These are phyloP conservation scores for Hippophae tibetana DNA, from an alignment of 306 rosid species.

Conservation along the genomic window DNA sequence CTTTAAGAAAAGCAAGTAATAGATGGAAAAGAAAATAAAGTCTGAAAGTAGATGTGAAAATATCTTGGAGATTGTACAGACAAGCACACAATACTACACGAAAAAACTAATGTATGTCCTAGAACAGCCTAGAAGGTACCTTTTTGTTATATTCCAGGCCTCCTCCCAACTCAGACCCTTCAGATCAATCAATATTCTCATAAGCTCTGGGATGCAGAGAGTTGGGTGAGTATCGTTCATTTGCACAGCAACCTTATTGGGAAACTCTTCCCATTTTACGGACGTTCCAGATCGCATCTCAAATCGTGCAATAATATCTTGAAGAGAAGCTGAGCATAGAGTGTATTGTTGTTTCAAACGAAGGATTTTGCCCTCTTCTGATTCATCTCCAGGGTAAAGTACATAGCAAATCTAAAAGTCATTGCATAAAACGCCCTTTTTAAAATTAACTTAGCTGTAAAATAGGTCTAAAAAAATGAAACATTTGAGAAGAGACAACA, in stretches of 20 bases:
- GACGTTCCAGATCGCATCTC: slow-evolving; percentile 71
- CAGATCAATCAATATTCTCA: slow-evolving; percentile 77
- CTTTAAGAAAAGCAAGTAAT: neutral
- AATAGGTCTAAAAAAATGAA: slow-evolving; percentile 1
- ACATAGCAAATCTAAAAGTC: slow-evolving; percentile 64
- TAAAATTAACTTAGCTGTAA: slow-evolving; percentile 13
- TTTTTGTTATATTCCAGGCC: slow-evolving; percentile 90
- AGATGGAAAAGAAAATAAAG: neutral
- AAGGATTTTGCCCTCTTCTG: slow-evolving; percentile 79
- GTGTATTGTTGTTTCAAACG: slow-evolving; percentile 98
- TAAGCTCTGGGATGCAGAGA: slow-evolving; percentile 92
- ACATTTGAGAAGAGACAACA: neutral
- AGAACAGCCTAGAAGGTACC: slow-evolving; percentile 35
- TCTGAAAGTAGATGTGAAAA: neutral
- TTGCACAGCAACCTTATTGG: slow-evolving; percentile 92
- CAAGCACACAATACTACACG: slow-evolving; percentile 1
- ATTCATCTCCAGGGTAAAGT: slow-evolving; percentile 96
- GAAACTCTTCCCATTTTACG: slow-evolving; percentile 77
- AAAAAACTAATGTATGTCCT: neutral
- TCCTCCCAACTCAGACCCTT: slow-evolving; percentile 85
- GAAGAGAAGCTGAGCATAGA: slow-evolving; percentile 94
- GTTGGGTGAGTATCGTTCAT: slow-evolving; percentile 99
- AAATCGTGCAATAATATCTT: slow-evolving; percentile 82
- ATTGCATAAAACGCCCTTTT: slow-evolving; percentile 11
- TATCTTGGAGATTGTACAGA: neutral